Base-by-base conservation (phyloP, 805 yeast genomes). In the Candida fluviatilis region DNA sequence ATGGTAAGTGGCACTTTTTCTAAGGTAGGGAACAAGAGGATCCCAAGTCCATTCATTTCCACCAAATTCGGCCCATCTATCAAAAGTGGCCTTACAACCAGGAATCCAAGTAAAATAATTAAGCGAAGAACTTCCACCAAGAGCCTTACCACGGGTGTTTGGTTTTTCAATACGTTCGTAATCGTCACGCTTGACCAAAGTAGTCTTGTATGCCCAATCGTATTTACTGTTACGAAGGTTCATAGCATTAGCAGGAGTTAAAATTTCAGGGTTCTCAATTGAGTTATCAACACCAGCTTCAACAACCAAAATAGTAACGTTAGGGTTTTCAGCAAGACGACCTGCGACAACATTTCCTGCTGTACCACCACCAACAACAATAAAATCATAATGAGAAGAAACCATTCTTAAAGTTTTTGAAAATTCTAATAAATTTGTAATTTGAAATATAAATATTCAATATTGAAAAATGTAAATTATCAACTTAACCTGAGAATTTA, bases 321-420 rank as follows among this genome's bases (percentile, higher is more conserved):
- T 39, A 19, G 60, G 60, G 45, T 55, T 54, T 31, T 57, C 55
- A 15, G 62, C 57, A 29, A 57, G 55, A 21, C 62, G 51, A 35
- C 55, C 51, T 13, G 60, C 62, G 15, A 57, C 54, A 25, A 50
- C 55, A 39, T 55, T 54, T 31, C 62, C 62, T 17, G 62, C 60
- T 30, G 62, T 57, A 38, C 62, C 48, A 31, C 47, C 47, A 29
- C 47, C 47, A 33, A 43, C 43, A 25, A 46, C 32, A 35, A 43
- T 36, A 26, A 41, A 41, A 25, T 46, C 48, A 35, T 38, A 46
- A 34, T 41, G 46, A 15, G 37, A 45, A 18, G 34, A 35, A 12
- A 42, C 34, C 42, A 42, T 37, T 26, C 14, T 36, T 14, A 10
- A 19, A 11, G 15, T 13, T 18, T n/a, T 13, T 26, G n/a, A 26